A percentile compares a stretch with the other conserved stretches of the same genome.
Conservation (phyloP, 495 filamentous ascomycete genomes). For the Trichoderma parareesei region DNA sequence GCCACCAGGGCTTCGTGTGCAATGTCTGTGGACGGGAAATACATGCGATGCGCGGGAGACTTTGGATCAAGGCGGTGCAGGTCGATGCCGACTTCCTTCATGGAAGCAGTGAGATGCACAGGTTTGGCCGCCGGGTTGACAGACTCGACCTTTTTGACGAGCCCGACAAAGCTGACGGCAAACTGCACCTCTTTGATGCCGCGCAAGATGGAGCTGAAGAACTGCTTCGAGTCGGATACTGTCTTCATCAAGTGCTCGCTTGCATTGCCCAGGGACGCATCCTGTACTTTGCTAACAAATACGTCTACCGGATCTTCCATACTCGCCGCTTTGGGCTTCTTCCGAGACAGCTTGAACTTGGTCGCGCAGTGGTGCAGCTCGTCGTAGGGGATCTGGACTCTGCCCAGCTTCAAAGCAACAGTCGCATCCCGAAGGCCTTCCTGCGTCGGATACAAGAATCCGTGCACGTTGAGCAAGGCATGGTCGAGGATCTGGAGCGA, state of each 20-base stretch:
- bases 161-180: slow-evolving; percentile 82
- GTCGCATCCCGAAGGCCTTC: slow-evolving; percentile 87
- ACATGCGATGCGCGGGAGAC: slow-evolving; percentile 96
- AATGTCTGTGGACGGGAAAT: slow-evolving; percentile 87
- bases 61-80: slow-evolving; percentile 87
- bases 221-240: slow-evolving; percentile 88
- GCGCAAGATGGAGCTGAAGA: slow-evolving; percentile 79
- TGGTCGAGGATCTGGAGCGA: slow-evolving; percentile 86
- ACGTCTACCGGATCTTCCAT: slow-evolving; percentile 43
- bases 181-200: slow-evolving; percentile 96
- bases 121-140: slow-evolving; percentile 57
- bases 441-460: slow-evolving; percentile 77
- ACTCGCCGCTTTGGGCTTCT: slow-evolving; percentile 19
- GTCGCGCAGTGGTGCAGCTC: slow-evolving; percentile 60
- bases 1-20: slow-evolving; percentile 93
- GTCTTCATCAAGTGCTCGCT: slow-evolving; percentile 73
- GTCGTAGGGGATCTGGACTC: slow-evolving; percentile 85
- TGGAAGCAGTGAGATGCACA: slow-evolving; percentile 75
- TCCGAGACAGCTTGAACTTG: slow-evolving; percentile 33
- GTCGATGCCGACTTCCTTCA: slow-evolving; percentile 93
- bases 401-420: slow-evolving; percentile 81
- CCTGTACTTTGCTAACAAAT: slow-evolving; percentile 67
- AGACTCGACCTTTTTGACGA: slow-evolving; percentile 67
- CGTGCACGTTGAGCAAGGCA: slow-evolving; percentile 81
- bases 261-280: slow-evolving; percentile 60